Evolutionary conservation across 306 rosid species (phyloP), one percentile per base, ranked within the genome.

Genomic region (Rubus idaeus): DNA sequence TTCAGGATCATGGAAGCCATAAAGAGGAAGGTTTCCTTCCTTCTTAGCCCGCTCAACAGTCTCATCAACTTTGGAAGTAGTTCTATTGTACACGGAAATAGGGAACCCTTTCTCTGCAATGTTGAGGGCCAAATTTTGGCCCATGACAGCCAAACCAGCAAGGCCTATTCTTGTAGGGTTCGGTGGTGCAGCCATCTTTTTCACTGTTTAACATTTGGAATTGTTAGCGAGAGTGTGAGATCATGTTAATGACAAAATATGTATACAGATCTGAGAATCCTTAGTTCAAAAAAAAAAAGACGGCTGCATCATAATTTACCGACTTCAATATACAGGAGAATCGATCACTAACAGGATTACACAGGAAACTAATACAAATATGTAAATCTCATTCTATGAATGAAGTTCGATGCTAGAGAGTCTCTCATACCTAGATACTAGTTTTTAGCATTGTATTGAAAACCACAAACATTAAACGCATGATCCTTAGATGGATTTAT

Each of bases 91-190:
- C 64, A 93, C 97, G 3, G 98, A 93, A 78, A 91, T 93, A 40
- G 96, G 98, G 80, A 93, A 93, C 74, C 98, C 98, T 86, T 93
- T 93, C 81, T 93, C 98, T 17, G 97, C 98, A 81, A 93, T 93
- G 79, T 93, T 91, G 75, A 93, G 97, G 45, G 97, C 98, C 71
- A 91, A 89, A 67, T 93, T 93, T 84, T 93, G 98, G 68, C 98
- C 98, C 98, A 93, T 91, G 46, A 93, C 98, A 68, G 98, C 98
- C 86, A 93, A 78, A 77, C 93, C 98, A 44, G 93, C 90, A 70
- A 93, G 97, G 37, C 98, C 98, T 21, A 93, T 93, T 82, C 97
- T 87, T 46, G 95, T 89, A 57, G 68, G 88, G 3, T 70, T 74
- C 11, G 69, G 71, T 49, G 85, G 86, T 76, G 80, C 84, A 40